Evolutionary conservation across 805 yeast genomes (phyloP).

Genomic region (Candida yuanshanica): DNA sequence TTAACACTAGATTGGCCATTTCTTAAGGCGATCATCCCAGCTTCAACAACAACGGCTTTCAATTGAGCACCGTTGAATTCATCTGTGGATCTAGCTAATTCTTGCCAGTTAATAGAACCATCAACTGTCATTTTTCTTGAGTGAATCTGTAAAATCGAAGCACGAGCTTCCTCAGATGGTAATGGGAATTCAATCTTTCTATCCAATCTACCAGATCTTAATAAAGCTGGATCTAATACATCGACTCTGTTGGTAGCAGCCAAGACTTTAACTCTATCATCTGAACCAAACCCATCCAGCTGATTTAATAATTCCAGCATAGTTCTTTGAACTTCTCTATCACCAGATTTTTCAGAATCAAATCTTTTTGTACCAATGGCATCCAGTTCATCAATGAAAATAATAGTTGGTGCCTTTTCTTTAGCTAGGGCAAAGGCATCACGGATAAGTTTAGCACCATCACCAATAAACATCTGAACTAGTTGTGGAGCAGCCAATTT

Average conservation of each 20-base stretch:
- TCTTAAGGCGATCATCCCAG: slow-evolving; percentile 98
- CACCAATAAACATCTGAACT: slow-evolving; percentile 98
- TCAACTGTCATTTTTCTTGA: slow-evolving; percentile 95
- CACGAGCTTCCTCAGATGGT: slow-evolving; percentile 96
- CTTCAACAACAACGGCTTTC: slow-evolving; percentile 98
- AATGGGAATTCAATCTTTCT: slow-evolving; percentile 97
- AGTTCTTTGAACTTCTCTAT: slow-evolving; percentile 97
- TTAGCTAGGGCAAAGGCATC: slow-evolving; percentile 97
- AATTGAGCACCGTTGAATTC: slow-evolving; percentile 99
- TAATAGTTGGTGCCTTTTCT: slow-evolving; percentile 97
- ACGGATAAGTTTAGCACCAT: slow-evolving; percentile 95
- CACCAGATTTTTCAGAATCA: slow-evolving; percentile 96
- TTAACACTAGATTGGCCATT: slow-evolving; percentile 87
- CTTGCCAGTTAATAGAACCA: slow-evolving; percentile 93
- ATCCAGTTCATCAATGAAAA: slow-evolving; percentile 95
- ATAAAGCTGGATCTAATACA: slow-evolving; percentile 94
- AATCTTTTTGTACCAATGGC: slow-evolving; percentile 98
- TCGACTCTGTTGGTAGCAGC: slow-evolving; percentile 99
- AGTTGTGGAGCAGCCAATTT: slow-evolving; percentile 97
- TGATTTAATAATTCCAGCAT: slow-evolving; percentile 97
- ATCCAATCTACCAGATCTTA: slow-evolving; percentile 96
- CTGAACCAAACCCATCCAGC: slow-evolving; percentile 96
- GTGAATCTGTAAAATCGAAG: slow-evolving; percentile 93
- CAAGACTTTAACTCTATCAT: slow-evolving; percentile 92
- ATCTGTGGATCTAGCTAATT: slow-evolving; percentile 95